Conservation (phyloP, 805 yeast genomes). For the Komagataella ulmi region DNA sequence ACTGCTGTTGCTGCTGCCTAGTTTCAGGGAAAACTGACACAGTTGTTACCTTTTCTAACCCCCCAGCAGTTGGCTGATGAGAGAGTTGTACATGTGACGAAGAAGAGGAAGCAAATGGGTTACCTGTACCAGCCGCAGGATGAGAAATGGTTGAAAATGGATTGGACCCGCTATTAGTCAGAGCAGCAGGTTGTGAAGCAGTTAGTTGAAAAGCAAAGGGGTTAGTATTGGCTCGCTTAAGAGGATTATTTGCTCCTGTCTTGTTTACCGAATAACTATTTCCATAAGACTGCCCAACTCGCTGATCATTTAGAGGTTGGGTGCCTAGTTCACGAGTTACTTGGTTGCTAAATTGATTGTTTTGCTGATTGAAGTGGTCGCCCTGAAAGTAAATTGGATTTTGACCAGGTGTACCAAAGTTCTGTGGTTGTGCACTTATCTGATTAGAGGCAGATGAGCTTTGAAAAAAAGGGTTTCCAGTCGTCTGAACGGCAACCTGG, state of each 20-base stretch:
- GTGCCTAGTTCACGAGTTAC: too few relatives aligned
- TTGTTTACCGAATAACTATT: background rate
- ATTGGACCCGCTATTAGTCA: background rate
- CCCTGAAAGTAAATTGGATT: background rate
- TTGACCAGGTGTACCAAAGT: background rate
- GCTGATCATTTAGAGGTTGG: background rate
- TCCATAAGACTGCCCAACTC: background rate
- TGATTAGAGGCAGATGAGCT: background rate
- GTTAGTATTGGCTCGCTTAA: conserved; percentile 10
- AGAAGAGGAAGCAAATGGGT: background rate
- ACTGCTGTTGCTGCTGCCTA: conserved; percentile 5
- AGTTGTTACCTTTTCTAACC: conserved; percentile 53
- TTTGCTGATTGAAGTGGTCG: background rate
- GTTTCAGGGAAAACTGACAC: conserved; percentile 60
- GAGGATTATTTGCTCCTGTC: background rate
- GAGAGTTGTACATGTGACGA: conserved; percentile 12
- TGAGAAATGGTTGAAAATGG: background rate
- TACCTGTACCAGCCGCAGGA: background rate
- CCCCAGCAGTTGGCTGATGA: conserved; percentile 59
- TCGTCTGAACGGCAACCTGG: background rate
- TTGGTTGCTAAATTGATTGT: background rate
- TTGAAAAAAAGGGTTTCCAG: background rate
- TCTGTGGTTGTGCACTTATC: background rate
- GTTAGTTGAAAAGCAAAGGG: conserved; percentile 13
- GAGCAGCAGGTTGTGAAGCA: background rate